Base-by-base conservation (phyloP, 352 stramenopile species). In the Phytophthora fragariae region DNA sequence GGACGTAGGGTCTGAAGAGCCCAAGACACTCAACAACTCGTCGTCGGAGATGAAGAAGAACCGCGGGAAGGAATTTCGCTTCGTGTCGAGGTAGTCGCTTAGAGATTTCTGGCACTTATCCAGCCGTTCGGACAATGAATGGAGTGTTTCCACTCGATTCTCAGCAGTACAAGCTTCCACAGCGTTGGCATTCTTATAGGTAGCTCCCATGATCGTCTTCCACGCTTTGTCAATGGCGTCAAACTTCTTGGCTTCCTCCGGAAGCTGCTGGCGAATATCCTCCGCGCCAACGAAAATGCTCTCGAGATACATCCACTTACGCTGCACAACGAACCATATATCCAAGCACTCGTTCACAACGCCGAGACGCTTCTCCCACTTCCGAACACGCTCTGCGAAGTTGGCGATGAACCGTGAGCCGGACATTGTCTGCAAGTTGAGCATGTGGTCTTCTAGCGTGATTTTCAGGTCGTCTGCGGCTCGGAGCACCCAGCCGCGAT, bases 11-110 rank as follows among this genome's bases (percentile, higher is more conserved):
- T 98, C 95, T 0, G 91, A 97, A 0, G 90, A 97, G 0, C 94
- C 94, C 2, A 98, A 78, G 21, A 98, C 93, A 57, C 87, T 97
- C 14, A 98, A 77, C 4, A 98, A 65, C 52, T 98, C 94, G 62
- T 98, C 94, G 58, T 98, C 93, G 0, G 94, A 98, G 66, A 98
- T 98, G 80, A 98, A 98, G 77, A 97, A 98, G 63, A 98, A 98
- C 3, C 94, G 86, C 8, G 94, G 91, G 71, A 98, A 98, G 7
- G 92, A 87, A 63, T 98, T 98, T 15, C 92, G 79, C 60, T 98
- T 98, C 19, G 89, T 97, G 57, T 98, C 90, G 2, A 97, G 75
- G 65, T 97, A 98, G 68, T 97, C 92, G 62, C 90, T 97, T 8
- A 98, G 77, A 5, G 85, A 95, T 63, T 97, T 97, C 44, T 97